Evolutionary conservation across 176 grass and related monocot species (phyloP).

Genomic region (Cenchrus purpureus): DNA sequence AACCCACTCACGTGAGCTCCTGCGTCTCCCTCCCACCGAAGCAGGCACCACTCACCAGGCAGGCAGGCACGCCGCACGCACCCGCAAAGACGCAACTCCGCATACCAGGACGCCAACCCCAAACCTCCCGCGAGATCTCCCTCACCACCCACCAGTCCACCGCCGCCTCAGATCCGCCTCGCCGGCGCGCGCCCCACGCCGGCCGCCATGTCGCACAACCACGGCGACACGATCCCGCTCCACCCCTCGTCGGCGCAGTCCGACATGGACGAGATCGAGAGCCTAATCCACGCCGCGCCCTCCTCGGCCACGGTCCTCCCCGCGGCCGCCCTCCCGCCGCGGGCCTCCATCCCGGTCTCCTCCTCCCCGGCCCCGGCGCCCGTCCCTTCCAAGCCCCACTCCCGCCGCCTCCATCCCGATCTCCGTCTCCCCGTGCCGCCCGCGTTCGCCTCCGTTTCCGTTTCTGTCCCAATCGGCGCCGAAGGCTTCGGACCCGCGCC

Average conservation of each 20-base stretch:
- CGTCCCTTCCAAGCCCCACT: slow-evolving; percentile 41
- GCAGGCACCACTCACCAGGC: background rate
- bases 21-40: background rate
- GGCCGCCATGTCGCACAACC: slow-evolving; percentile 71
- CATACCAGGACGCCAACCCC: background rate
- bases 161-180: slow-evolving; percentile 42
- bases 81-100: background rate
- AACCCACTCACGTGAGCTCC: slow-evolving; percentile 29
- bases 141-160: background rate
- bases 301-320: slow-evolving; percentile 78
- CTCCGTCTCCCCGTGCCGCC: slow-evolving; percentile 43
- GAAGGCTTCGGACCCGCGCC: slow-evolving; percentile 74
- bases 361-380: slow-evolving; percentile 39
- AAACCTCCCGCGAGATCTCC: slow-evolving; percentile 59
- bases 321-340: slow-evolving; percentile 78
- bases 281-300: slow-evolving; percentile 76
- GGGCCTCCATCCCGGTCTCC: slow-evolving; percentile 87
- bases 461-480: slow-evolving; percentile 56
- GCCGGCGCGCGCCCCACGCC: slow-evolving; percentile 10
- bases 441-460: slow-evolving; percentile 10
- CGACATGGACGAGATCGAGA: slow-evolving; percentile 99
- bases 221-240: slow-evolving; percentile 92
- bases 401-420: slow-evolving; percentile 59
- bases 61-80: background rate
- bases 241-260: slow-evolving; percentile 93